Conservation (phyloP, 2,329 filamentous ascomycete species). For the Gaeumannomyces sp. region DNA sequence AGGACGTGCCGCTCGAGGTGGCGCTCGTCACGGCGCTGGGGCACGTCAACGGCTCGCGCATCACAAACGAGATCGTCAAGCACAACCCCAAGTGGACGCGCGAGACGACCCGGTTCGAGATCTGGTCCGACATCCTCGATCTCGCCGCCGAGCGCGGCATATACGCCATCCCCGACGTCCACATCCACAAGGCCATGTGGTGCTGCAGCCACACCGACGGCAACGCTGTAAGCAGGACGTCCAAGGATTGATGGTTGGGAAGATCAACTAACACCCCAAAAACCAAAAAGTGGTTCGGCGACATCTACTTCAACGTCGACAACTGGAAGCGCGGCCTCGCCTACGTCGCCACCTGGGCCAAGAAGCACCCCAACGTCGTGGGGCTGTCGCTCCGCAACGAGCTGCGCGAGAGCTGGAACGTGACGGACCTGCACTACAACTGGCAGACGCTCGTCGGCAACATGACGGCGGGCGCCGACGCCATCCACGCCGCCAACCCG, state of each 20-base stretch:
- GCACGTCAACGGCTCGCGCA: conserved; percentile 38
- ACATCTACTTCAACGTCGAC: conserved; percentile 44
- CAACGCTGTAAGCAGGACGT: conserved; percentile 30
- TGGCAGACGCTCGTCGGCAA: conserved; percentile 40
- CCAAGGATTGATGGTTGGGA: no score
- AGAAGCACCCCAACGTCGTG: conserved; percentile 32
- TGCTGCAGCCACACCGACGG: conserved; percentile 44
- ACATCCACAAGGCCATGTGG: conserved; percentile 34
- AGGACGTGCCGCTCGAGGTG: conserved; percentile 31
- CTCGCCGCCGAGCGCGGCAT: conserved; percentile 26
- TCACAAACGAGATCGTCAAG: conserved; percentile 38
- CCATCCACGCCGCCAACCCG: conserved; percentile 37
- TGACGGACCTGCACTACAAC: conserved; percentile 33
- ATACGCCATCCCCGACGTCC: conserved; percentile 34
- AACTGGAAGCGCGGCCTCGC: conserved; percentile 50
- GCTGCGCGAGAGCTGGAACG: conserved; percentile 30
- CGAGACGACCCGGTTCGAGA: conserved; percentile 39
- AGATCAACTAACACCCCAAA: no score
- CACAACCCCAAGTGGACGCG: conserved; percentile 44
- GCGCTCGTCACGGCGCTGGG: conserved; percentile 37
- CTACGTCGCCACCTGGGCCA: conserved; percentile 42
- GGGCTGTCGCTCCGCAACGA: conserved; percentile 36
- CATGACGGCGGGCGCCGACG: conserved; percentile 33
- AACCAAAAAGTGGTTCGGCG: conserved; percentile 40
- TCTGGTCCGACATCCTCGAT: conserved; percentile 32